phyloP scores from a whole-genome alignment of 2,329 filamentous ascomycete species.

The Orbilia brochopaga region DNA sequence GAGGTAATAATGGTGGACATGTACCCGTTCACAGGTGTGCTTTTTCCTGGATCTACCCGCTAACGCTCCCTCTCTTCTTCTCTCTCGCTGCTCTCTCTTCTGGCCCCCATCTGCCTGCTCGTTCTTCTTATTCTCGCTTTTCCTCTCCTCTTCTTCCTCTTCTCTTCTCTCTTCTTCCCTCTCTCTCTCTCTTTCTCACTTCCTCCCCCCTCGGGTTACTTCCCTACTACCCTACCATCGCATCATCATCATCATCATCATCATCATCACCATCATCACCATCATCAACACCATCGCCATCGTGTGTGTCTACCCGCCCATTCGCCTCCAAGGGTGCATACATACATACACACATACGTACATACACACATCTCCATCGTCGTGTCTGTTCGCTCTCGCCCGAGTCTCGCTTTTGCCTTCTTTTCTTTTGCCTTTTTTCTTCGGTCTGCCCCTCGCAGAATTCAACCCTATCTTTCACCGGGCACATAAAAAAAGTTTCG shows the following conservation, averaged over 20 bases:
- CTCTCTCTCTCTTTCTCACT: not conserved
- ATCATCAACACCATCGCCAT: conserved; percentile 12
- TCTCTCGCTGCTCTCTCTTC: not conserved
- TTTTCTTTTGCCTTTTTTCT: not conserved
- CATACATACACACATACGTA: too few relatives aligned
- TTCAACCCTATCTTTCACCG: not conserved
- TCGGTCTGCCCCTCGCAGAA: not conserved
- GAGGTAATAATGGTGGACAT: not conserved
- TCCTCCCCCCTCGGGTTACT: conserved; percentile 2
- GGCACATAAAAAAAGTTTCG: conserved; percentile 28
- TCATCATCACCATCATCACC: conserved; percentile 19
- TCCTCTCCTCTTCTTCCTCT: conserved; percentile 10
- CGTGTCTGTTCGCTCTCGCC: not conserved
- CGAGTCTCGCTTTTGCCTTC: not conserved
- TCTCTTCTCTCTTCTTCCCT: conserved; percentile 9
- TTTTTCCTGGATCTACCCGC: conserved; percentile 47
- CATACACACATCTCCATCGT: not conserved
- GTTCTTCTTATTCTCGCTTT: too few relatives aligned
- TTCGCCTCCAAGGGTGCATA: too few relatives aligned
- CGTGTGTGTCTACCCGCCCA: not conserved
- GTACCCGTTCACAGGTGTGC: conserved; percentile 43
- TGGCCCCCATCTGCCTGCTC: too few relatives aligned
- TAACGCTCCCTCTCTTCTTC: conserved; percentile 39
- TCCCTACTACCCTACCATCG: not conserved
- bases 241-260: conserved; percentile 28